Base-by-base conservation (phyloP, 306 rosid genomes). In the Casuarina cunninghamiana region DNA sequence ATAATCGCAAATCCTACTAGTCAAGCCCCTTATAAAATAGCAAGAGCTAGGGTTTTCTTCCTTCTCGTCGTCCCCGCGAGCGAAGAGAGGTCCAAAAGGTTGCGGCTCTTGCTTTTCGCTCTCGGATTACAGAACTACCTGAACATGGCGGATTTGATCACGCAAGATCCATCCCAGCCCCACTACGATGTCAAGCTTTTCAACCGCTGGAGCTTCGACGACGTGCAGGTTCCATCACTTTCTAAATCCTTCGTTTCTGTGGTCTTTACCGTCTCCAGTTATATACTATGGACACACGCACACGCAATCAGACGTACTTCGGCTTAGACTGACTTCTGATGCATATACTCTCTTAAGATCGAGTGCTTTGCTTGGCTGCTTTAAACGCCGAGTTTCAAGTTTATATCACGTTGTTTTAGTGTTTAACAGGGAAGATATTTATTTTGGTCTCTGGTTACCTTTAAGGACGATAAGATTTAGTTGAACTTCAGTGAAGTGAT, bases 171-270 rank as follows among this genome's bases (percentile, higher is more conserved):
- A 1, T 7, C 61, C 3, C 87, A 73, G 67, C 69, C 84, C 15
- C 80, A 74, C 72, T 19, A 75, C 10, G 94, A 90, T 0, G 93
- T 91, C 38, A 91, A 90, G 73, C 94, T 91, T 50, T 91, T 91
- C 43, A 90, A 90, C 76, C 83, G 90, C 8, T 91, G 97, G 94
- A 87, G 79, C 78, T 91, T 88, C 37, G 97, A 91, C 0, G 97
- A 91, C 0, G 77, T 91, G 49, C 87, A 85, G 86, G 94, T 81
- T 61, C 35, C 26, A 19, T 6, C 35, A 53, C 48, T 53, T 51
- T 39, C 13, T 3, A 53, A 53, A 55, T 55, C 63, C 37, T 53
- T 16, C 58, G 4, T n/a, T 6, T 55, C 4, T 6, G 5, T 19
- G 6, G 63, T 26, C 38, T 55, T 55, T 55, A 5, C 13, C 2